Percentiles rank a stretch among this genome's conserved stretches.
Evolutionary conservation across 768 basidiomycete species (phyloP).

Genomic region (Mycena latifolia): DNA sequence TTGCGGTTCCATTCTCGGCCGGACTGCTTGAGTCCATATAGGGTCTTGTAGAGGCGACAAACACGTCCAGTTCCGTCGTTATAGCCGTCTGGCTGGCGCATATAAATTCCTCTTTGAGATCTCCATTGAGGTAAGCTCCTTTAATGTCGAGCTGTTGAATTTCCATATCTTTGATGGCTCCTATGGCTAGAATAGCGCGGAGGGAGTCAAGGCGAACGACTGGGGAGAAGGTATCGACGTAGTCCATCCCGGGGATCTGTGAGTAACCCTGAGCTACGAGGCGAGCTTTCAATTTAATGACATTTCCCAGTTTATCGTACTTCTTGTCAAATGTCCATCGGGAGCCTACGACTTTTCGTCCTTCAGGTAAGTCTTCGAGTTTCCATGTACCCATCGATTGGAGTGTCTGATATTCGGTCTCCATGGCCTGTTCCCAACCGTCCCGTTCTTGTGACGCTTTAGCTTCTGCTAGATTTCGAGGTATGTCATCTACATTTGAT

Average conservation of each 20-base stretch:
- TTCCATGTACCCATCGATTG: conserved; percentile 8
- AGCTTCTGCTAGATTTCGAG: neutral
- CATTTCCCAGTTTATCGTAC: conserved; percentile 11
- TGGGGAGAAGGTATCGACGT: conserved; percentile 7
- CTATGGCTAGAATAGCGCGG: neutral
- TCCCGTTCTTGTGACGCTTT: neutral
- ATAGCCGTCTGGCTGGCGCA: conserved; percentile 6
- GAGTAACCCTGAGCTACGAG: conserved; percentile 4
- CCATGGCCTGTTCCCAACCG: conserved; percentile 6
- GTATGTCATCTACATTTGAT: neutral
- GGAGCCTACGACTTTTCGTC: conserved; percentile 9
- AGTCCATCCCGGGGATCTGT: conserved; percentile 7
- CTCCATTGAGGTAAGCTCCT: neutral
- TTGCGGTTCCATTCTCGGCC: conserved; percentile 3
- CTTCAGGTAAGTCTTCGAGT: conserved; percentile 11
- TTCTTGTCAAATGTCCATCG: conserved; percentile 10
- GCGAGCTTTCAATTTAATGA: conserved; percentile 3
- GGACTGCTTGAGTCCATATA: conserved; percentile 9
- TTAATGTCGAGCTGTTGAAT: conserved; percentile 11
- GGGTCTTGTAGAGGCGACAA: conserved; percentile 11
- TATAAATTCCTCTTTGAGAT: conserved; percentile 4
- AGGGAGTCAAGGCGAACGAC: conserved; percentile 4
- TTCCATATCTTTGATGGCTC: conserved; percentile 4
- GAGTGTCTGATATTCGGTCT: conserved; percentile 2
- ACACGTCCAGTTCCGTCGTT: conserved; percentile 5